Conservation (phyloP, 1,284 basidiomycete genomes). For the Leccinum pachyderme region DNA sequence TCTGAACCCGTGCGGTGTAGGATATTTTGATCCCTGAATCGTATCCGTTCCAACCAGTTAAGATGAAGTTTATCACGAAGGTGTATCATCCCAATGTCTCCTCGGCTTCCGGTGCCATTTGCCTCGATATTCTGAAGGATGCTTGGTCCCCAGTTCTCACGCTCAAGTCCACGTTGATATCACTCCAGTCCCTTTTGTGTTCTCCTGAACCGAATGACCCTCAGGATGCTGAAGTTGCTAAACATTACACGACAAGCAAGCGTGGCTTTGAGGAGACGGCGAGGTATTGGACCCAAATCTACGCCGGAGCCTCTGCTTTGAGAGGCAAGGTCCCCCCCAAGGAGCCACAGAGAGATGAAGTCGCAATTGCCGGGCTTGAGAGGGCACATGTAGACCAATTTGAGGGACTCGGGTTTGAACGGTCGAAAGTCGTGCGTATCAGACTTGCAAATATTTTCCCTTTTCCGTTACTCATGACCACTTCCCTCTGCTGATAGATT, state of each 20-base stretch:
- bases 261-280: constrained; percentile 91
- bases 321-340: constrained; percentile 37
- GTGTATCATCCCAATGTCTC: constrained; percentile 98
- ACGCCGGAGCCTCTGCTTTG: constrained; percentile 71
- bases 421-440: constrained; percentile 70
- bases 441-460: background rate
- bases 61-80: constrained; percentile 98
- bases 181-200: constrained; percentile 93
- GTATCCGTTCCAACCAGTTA: constrained; percentile 96
- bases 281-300: constrained; percentile 89
- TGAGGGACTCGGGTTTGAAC: constrained; percentile 69
- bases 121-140: constrained; percentile 86
- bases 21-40: constrained; percentile 94
- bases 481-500: constrained; percentile 50
- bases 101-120: constrained; percentile 90
- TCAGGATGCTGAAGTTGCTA: constrained; percentile 97
- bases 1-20: constrained; percentile 39
- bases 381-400: constrained; percentile 74
- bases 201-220: constrained; percentile 97
- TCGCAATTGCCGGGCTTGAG: constrained; percentile 75
- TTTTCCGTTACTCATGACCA: constrained; percentile 2
- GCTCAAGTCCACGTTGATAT: constrained; percentile 95
- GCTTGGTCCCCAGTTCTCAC: constrained; percentile 94
- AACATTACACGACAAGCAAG: constrained; percentile 91
- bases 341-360: constrained; percentile 48